Base-by-base conservation (phyloP, 2,329 filamentous ascomycete genomes). In the Ophiostoma australiae region DNA sequence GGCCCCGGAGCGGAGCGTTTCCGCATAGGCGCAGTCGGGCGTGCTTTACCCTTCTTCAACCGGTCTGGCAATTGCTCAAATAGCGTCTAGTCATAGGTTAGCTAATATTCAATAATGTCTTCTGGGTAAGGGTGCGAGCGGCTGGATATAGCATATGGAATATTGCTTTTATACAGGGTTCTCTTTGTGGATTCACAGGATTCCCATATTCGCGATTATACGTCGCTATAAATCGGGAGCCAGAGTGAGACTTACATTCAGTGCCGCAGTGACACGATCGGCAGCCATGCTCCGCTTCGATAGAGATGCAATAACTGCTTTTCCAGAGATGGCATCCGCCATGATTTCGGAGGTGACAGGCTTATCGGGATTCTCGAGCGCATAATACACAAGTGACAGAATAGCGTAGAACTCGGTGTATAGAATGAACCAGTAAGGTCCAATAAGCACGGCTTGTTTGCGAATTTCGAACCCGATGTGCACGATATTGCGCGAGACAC, bases 281-380 rank as follows among this genome's bases (percentile, higher is more conserved):
- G 95, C 95, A 48, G 94, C 93, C 84, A 96, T 86, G 77, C 93
- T 97, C 76, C 91, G 90, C 76, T 91, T 89, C 2, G 93, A 91
- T 72, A 98, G 84, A 20, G 88, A 89, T 69, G 89, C 87, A 72
- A 98, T 86, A 73, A 94, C 92, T 74, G 94, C 90, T 77, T 91
- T 91, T 23, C 94, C 95, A 73, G 93, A 91, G 73, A 89, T 85
- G 0, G 94, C 94, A 80, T 98, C 94, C 70, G 90, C 90, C 72
- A 97, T 82, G 31, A 97, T 90, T 73, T 97, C 93, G 69, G 90
- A 85, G 6, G 90, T 89, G 1, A 90, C 91, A 4, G 86, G 82
- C 76, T 91, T 92, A 72, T 91, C 88, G 0, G 91, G 90, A 74
- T 94, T 94, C 77, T 94, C 92, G 17, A 93, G 82, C 0, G 91